Base-by-base conservation (phyloP, 1,139 yeast species). In the Yamadazyma diddensiae region DNA sequence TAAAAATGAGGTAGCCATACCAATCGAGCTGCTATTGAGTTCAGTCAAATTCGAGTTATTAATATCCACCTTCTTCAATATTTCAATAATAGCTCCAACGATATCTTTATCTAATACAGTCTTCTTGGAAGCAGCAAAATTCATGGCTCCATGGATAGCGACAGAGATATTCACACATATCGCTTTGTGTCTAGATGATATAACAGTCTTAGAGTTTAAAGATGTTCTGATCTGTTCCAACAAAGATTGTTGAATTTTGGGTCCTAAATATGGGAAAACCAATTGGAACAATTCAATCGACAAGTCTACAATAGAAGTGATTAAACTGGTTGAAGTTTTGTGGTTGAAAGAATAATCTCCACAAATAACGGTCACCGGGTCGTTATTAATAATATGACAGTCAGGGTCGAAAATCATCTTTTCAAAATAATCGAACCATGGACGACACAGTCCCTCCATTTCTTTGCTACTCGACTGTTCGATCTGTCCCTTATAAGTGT, bases 181-280 rank as follows among this genome's bases (percentile, higher is more conserved):
- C 0, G 92, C 86, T 53, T 62, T 54, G 19, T 47, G 45, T 31
- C 75, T 47, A 20, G 62, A 44, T 0, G 63, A 61, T 33, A 62
- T 68, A 13, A 53, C 41, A 1, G 51, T 37, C 21, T 50, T 49
- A 1, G 65, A 49, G 2, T 59, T 56, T 12, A 65, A 42, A 6
- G 81, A 74, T 3, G 79, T 65, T 45, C 90, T 70, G 41, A 92
- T 61, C 39, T 82, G 88, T 45, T 90, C 97, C 29, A 92, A 57
- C 22, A 92, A 68, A 1, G 97, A 87, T 36, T 83, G 81, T 50
- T 92, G 97, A 35, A 92, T 83, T 42, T 87, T 85, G 7, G 77
- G 58, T n/a, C 90, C 77, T 46, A 92, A 72, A 39, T 71, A 66
- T 0, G 95, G 87, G 45, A 92, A 83, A 1, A 83, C 70, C 6